Base-by-base conservation (phyloP, 257 asterid genomes). In the Cordia subcordata region DNA sequence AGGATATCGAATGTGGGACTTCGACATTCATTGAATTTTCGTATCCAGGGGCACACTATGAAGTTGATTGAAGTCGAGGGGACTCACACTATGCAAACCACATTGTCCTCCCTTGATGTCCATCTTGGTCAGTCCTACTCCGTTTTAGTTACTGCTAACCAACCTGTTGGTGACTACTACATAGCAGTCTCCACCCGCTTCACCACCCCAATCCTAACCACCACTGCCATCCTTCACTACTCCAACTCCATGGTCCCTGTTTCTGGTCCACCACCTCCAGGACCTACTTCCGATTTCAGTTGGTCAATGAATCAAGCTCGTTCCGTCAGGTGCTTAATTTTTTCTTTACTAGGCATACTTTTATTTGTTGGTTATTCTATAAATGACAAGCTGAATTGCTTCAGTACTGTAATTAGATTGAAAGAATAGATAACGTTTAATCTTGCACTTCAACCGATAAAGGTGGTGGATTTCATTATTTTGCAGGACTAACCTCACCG, bases 71-170 rank as follows among this genome's bases (percentile, higher is more conserved):
- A 87, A 60, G 91, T 82, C 1, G 96, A 85, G 46, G 96, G 94
- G 19, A 75, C 96, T 0, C 96, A 87, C 80, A 80, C 89, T 0
- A 18, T 85, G 19, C 87, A 87, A 61, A 80, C 67, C 65, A 58
- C 55, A 17, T 13, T 75, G 20, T 49, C 80, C 56, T 77, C 85
- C 57, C 81, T 85, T 40, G 91, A 87, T 33, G 74, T 87, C 40
- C 96, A 87, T 49, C 91, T 77, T 5, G 94, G 94, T 38, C 96
- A 87, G 58, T 82, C 88, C 67, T 77, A 72, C 70, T 81, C 96
- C 2, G 84, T 85, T 42, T 70, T 87, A 0, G 75, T 84, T 64
- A 84, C 91, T 10, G 85, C 94, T 8, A 68, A 87, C 53, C 86
- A 75, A 68, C 68, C 81, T 0, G 18, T 79, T 16, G 65, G 21